Base-by-base conservation (phyloP, 108 stramenopile genomes). In the Cyclostephanos tholiformis region DNA sequence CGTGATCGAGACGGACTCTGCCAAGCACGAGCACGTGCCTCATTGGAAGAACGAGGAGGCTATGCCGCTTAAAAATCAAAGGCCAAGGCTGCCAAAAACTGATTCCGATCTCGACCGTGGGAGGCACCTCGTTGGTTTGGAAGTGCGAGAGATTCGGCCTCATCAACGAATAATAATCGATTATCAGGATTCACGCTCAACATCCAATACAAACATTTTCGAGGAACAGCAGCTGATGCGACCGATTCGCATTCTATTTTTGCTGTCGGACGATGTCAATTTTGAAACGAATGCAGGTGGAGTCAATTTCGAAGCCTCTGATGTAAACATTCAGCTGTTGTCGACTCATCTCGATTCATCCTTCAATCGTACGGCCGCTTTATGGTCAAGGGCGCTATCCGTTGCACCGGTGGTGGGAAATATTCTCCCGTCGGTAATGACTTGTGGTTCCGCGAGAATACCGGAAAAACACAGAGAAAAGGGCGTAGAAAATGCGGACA, bases 161-260 rank as follows among this genome's bases (percentile, higher is more conserved):
- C 78, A 79, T 52, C 78, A 79, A 39, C 78, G 71, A 56, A 79
- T 79, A 44, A 60, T 79, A 20, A 30, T 79, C 20, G 78, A 79
- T 72, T 79, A 79, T 56, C 58, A 69, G 14, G 43, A 61, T 69
- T 39, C 72, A 16, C 23, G 2, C 4, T 52, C 52, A 25, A 52
- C 1, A 23, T 52, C 52, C 52, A 25, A 25, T 7, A 29, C 8
- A 4, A 3, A 58, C 12, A 39, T 23, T 20, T 32, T 36, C 16
- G 63, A 56, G 25, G 67, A 43, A 12, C 55, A 69, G 52, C 66
- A 79, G 19, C 10, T 29, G 6, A 22, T 43, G 27, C 27, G 65
- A 17, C 78, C 78, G 22, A 20, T 79, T 51, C 78, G 78, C n/a
- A 61, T 79, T 20, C 65, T 39, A 58, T 72, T 62, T 49, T 35